Evolutionary conservation across 257 asterid species (phyloP).

Genomic region (Solanum piurae): DNA sequence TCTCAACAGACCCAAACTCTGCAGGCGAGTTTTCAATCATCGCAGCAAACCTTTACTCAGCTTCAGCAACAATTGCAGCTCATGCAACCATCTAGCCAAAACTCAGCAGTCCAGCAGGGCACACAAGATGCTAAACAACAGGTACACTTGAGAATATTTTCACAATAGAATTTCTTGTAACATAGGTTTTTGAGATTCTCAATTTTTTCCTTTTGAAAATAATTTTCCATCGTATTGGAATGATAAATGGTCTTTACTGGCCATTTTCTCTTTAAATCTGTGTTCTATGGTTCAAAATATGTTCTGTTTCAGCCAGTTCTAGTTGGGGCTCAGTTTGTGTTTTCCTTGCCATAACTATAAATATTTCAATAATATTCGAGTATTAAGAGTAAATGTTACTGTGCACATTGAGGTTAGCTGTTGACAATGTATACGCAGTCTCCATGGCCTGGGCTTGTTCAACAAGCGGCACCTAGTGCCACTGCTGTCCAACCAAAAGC

Average conservation of each 20-base stretch:
- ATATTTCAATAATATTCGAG: background rate
- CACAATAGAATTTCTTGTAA: background rate
- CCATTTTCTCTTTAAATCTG: background rate
- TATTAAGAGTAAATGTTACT: background rate
- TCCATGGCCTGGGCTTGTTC: slow-evolving; percentile 48
- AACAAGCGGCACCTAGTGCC: slow-evolving; percentile 31
- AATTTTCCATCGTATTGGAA: background rate
- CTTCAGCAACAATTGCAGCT: slow-evolving; percentile 87
- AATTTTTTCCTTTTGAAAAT: background rate
- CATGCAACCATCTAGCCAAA: slow-evolving; percentile 67
- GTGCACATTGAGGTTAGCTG: background rate
- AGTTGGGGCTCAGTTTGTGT: background rate
- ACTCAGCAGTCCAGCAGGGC: slow-evolving; percentile 44
- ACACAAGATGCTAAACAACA: slow-evolving; percentile 47
- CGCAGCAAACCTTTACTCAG: slow-evolving; percentile 76
- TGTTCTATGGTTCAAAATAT: background rate
- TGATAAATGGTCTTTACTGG: background rate
- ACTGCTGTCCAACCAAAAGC: slow-evolving; percentile 27
- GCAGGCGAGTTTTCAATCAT: slow-evolving; percentile 88
- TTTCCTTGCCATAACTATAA: background rate
- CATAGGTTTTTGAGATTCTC: background rate
- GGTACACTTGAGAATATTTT: slow-evolving; percentile 25
- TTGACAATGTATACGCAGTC: slow-evolving; percentile 22
- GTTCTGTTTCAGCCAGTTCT: background rate
- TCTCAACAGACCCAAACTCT: slow-evolving; percentile 85